A percentile compares a stretch with the other conserved stretches of the same genome.
Evolutionary conservation across 169 alveolate species (phyloP).

Genomic region (Cryptosporidium baileyi): DNA sequence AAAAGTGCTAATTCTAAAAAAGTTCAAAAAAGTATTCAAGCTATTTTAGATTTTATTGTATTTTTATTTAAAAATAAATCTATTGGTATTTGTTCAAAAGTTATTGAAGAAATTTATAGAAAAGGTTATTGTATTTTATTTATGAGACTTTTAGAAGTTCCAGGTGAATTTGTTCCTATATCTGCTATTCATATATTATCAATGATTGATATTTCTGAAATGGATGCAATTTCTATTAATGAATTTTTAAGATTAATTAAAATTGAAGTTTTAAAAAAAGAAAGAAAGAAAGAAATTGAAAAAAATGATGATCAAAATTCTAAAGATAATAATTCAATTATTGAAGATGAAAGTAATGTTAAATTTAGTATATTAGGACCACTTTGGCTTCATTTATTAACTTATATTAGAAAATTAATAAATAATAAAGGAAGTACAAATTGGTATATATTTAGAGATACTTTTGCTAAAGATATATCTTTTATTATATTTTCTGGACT

Average conservation of each 20-base stretch:
- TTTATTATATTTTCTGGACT: constrained; percentile 41
- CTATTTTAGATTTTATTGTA: constrained; percentile 21
- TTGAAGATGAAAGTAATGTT: not conserved
- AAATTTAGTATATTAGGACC: constrained; percentile 33
- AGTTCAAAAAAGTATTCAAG: constrained; percentile 43
- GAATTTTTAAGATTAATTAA: constrained; percentile 17
- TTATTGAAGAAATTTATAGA: constrained; percentile 28
- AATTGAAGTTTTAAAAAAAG: not conserved
- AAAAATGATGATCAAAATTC: not conserved
- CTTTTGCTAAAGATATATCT: constrained; percentile 46
- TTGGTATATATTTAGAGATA: constrained; percentile 45
- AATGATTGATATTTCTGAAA: constrained; percentile 40
- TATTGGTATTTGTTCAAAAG: constrained; percentile 33
- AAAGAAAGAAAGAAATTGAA: not conserved
- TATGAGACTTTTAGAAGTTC: constrained; percentile 51
- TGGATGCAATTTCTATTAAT: constrained; percentile 29
- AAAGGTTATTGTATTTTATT: constrained; percentile 37
- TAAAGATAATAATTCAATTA: not conserved
- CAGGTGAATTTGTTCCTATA: constrained; percentile 46
- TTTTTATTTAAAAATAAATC: constrained; percentile 30
- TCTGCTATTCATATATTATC: constrained; percentile 59
- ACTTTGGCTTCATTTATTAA: constrained; percentile 46
- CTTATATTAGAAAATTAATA: constrained; percentile 28
- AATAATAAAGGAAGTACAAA: constrained; percentile 27
- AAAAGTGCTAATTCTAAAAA: constrained; percentile 48